phyloP scores from a whole-genome alignment of 768 basidiomycete species.

The Panaeolus papilionaceus region DNA sequence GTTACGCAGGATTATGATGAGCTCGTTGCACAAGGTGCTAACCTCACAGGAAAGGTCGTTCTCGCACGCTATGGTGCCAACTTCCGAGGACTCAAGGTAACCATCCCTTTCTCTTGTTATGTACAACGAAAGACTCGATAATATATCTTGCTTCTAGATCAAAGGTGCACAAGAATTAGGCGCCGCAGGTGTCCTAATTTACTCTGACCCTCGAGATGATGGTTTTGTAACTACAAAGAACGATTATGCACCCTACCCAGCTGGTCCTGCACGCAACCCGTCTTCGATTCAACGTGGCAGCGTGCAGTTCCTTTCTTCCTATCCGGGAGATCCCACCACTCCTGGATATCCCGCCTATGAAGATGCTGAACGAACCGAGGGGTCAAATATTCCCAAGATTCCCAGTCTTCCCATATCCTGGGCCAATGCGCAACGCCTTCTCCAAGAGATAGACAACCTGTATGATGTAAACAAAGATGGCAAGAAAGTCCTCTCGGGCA shows the following conservation, averaged over 20 bases:
- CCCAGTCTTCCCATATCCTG: slow-evolving; percentile 93
- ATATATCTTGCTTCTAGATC: slow-evolving; percentile 48
- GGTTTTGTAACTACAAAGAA: slow-evolving; percentile 78
- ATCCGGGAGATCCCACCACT: slow-evolving; percentile 84
- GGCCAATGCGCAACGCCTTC: slow-evolving; percentile 75
- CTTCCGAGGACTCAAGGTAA: slow-evolving; percentile 83
- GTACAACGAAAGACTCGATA: slow-evolving; percentile 34
- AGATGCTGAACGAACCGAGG: slow-evolving; percentile 69
- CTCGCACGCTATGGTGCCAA: slow-evolving; percentile 81
- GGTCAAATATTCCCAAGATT: slow-evolving; percentile 70
- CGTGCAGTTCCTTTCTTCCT: slow-evolving; percentile 71
- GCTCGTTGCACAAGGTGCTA: slow-evolving; percentile 66
- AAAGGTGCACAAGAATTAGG: slow-evolving; percentile 86
- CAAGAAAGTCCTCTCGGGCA: slow-evolving; percentile 50
- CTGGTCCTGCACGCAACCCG: slow-evolving; percentile 88
- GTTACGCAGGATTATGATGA: slow-evolving; percentile 49
- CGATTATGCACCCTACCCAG: slow-evolving; percentile 79
- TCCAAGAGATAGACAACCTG: slow-evolving; percentile 58
- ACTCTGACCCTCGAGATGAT: slow-evolving; percentile 87
- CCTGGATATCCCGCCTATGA: slow-evolving; percentile 89
- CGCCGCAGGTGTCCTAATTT: slow-evolving; percentile 80
- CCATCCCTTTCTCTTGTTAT: slow-evolving; percentile 18
- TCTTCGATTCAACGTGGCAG: slow-evolving; percentile 86
- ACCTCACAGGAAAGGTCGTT: slow-evolving; percentile 80
- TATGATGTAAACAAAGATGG: slow-evolving; percentile 35